Evolutionary conservation across 805 yeast genomes (phyloP).

Genomic region (Yarrowia deformans): DNA sequence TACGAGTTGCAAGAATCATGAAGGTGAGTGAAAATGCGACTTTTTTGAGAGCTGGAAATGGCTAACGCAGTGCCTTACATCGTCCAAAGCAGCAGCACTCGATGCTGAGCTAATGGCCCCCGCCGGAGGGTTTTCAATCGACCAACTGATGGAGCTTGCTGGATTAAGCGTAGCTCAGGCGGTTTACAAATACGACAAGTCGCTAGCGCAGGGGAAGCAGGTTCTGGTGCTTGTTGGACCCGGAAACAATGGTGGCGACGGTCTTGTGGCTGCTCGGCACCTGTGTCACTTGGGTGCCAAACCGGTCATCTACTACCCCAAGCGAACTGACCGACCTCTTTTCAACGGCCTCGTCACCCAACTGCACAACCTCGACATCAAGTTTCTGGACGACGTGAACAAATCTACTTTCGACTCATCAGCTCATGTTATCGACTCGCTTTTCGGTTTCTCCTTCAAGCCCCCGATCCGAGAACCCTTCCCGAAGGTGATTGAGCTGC

Average conservation of each 20-base stretch:
- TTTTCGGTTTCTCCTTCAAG: conserved; percentile 92
- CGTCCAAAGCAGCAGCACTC: conserved; percentile 34
- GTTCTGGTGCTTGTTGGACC: conserved; percentile 88
- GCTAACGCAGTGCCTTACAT: conserved; percentile 37
- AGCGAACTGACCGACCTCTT: conserved; percentile 60
- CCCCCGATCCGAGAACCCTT: conserved; percentile 89
- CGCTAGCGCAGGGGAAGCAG: conserved; percentile 29
- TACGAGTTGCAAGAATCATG: conserved; percentile 36
- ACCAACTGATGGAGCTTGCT: conserved; percentile 81
- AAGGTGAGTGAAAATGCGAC: conserved; percentile 24
- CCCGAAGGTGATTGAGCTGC: conserved; percentile 55
- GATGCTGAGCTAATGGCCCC: conserved; percentile 35
- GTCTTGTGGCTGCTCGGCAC: conserved; percentile 94
- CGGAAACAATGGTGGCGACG: conserved; percentile 96
- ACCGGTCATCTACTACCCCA: conserved; percentile 84
- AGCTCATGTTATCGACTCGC: conserved; percentile 72
- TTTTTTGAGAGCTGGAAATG: background rate
- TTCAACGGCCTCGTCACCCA: conserved; percentile 71
- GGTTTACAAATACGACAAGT: conserved; percentile 60
- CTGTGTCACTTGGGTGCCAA: conserved; percentile 77
- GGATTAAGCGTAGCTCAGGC: conserved; percentile 95
- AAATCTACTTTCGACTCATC: conserved; percentile 50
- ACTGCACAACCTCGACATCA: conserved; percentile 67
- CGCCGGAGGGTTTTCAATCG: conserved; percentile 35
- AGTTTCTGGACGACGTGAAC: conserved; percentile 55